phyloP scores from a whole-genome alignment of 306 rosid genomes.

The Cucumis melo region DNA sequence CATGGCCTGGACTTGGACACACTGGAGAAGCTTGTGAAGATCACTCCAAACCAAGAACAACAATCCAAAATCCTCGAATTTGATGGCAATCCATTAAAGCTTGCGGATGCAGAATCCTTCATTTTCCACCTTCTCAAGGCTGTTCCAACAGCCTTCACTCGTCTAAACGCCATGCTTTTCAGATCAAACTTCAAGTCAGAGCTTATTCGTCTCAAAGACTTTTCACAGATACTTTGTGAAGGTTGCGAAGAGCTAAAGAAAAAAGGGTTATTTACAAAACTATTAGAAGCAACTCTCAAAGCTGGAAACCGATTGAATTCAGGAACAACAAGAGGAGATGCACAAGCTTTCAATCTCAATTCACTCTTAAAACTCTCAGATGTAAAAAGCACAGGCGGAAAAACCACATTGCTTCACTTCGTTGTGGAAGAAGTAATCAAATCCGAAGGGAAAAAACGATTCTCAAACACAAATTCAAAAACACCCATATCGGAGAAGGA shows the following conservation, averaged over 20 bases:
- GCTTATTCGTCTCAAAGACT: slow-evolving; percentile 40
- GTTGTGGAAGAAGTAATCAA: slow-evolving; percentile 69
- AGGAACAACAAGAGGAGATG: slow-evolving; percentile 77
- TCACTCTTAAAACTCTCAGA: slow-evolving; percentile 62
- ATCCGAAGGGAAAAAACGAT: slow-evolving; percentile 45
- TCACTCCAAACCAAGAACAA: slow-evolving; percentile 64
- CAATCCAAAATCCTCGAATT: slow-evolving; percentile 44
- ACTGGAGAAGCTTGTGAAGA: slow-evolving; percentile 65
- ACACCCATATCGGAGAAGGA: slow-evolving; percentile 11
- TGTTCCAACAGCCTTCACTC: slow-evolving; percentile 56
- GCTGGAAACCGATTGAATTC: slow-evolving; percentile 83
- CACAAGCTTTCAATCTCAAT: slow-evolving; percentile 63
- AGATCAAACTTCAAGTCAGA: slow-evolving; percentile 44
- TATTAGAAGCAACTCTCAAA: slow-evolving; percentile 80
- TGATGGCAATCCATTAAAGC: slow-evolving; percentile 42
- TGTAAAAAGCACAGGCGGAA: slow-evolving; percentile 66
- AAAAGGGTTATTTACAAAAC: slow-evolving; percentile 48
- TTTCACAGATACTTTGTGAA: slow-evolving; percentile 39
- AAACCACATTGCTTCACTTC: slow-evolving; percentile 60
- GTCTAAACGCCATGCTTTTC: slow-evolving; percentile 65
- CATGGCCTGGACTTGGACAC: slow-evolving; percentile 50
- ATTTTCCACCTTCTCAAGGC: slow-evolving; percentile 50
- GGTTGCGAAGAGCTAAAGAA: slow-evolving; percentile 58
- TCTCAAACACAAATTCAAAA: slow-evolving; percentile 16
- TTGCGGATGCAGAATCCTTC: slow-evolving; percentile 72